Conservation (phyloP, 2,329 filamentous ascomycete genomes). For the Thermomyces lanuginosus region DNA sequence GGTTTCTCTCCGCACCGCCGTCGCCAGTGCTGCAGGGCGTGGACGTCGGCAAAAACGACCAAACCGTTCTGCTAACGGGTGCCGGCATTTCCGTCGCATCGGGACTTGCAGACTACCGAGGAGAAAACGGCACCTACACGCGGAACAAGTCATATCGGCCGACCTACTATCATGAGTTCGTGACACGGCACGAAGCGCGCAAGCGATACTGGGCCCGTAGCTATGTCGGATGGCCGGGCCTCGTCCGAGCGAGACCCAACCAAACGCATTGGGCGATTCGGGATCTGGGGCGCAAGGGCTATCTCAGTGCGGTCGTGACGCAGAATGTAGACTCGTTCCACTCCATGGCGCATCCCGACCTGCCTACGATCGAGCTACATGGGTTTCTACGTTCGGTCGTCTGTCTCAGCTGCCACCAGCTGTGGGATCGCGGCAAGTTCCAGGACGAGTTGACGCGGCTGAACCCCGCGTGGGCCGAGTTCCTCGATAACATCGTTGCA, state of each 20-base stretch:
- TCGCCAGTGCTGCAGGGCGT: slow-evolving; percentile 32
- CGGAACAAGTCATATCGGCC: slow-evolving; percentile 80
- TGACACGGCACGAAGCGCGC: slow-evolving; percentile 61
- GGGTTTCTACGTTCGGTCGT: slow-evolving; percentile 71
- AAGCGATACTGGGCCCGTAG: slow-evolving; percentile 93
- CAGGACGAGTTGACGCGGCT: slow-evolving; percentile 59
- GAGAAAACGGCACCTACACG: slow-evolving; percentile 77
- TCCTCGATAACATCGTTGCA: slow-evolving; percentile 54
- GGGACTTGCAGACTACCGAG: slow-evolving; percentile 83
- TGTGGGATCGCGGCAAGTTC: slow-evolving; percentile 56
- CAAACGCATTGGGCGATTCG: slow-evolving; percentile 60
- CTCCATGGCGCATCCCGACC: slow-evolving; percentile 52
- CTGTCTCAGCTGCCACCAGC: slow-evolving; percentile 61
- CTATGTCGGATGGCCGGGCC: slow-evolving; percentile 78
- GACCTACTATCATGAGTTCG: slow-evolving; percentile 86
- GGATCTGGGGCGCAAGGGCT: slow-evolving; percentile 53
- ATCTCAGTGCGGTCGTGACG: slow-evolving; percentile 65
- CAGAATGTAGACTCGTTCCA: slow-evolving; percentile 98
- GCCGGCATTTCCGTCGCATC: slow-evolving; percentile 89
- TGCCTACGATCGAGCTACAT: slow-evolving; percentile 72
- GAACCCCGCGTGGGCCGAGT: slow-evolving; percentile 73
- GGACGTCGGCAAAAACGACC: slow-evolving; percentile 31
- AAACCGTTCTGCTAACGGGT: slow-evolving; percentile 56
- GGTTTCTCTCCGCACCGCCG: slow-evolving; percentile 54
- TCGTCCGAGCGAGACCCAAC: slow-evolving; percentile 68